Percentiles rank a stretch among this genome's conserved stretches.
These are phyloP conservation scores for Thalassiosira pacifica DNA, from an alignment of 352 stramenopile genomes.

Conservation along the genomic window DNA sequence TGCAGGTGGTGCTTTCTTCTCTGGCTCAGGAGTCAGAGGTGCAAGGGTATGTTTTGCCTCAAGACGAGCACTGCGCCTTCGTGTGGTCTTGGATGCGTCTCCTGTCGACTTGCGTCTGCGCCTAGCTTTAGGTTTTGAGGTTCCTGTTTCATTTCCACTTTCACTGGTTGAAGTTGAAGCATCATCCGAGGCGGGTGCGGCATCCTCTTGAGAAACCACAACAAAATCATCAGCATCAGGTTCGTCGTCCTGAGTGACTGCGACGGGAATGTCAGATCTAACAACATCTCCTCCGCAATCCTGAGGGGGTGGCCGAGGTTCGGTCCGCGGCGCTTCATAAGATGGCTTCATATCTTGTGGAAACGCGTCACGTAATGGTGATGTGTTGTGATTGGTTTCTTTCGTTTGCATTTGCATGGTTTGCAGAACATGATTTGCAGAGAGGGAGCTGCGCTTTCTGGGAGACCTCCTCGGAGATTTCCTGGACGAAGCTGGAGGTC, in stretches of 20 bases:
- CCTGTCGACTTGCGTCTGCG: neutral
- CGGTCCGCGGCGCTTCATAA: neutral
- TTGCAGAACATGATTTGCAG: neutral
- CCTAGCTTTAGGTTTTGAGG: neutral
- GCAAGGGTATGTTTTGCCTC: neutral
- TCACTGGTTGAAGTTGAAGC: neutral
- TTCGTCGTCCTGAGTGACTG: neutral
- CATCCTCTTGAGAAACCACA: constrained; percentile 6
- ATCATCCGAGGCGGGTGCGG: neutral
- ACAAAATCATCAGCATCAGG: neutral
- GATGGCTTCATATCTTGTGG: neutral
- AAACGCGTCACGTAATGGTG: no score
- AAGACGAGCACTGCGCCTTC: constrained; percentile 17
- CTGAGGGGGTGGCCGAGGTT: neutral
- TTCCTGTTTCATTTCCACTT: neutral
- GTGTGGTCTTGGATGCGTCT: neutral
- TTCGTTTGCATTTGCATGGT: no score
- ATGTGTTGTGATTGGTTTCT: no score
- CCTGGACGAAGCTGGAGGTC: no score
- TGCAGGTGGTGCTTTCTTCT: neutral
- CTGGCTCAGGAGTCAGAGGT: neutral
- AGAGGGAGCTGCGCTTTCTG: neutral
- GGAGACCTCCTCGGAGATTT: no score
- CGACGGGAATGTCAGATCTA: no score
- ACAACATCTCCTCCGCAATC: no score